Percentiles rank a stretch among this genome's conserved stretches.
Evolutionary conservation across 805 yeast species (phyloP).

Genomic region (Debaryomyces castellii): DNA sequence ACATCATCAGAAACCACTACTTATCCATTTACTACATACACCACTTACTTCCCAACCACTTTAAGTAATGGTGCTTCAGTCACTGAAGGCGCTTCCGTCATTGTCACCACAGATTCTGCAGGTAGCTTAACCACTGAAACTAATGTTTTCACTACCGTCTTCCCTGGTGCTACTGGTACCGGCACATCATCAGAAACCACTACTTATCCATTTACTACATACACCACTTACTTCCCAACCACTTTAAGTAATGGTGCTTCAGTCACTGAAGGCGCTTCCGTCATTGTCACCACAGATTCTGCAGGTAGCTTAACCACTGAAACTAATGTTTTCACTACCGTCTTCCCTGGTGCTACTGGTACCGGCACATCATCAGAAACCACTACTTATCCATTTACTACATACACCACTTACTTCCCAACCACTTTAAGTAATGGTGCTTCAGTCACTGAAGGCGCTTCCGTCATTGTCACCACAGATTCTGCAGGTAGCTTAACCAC

Average conservation of each 20-base stretch:
- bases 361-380: too few species aligned
- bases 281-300: constrained; percentile 11
- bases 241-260: too few species aligned
- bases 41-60: constrained; percentile 2
- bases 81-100: constrained; percentile 10
- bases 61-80: too few species aligned
- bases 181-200: too few species aligned
- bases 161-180: too few species aligned
- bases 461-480: constrained; percentile 10
- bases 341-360: neutral
- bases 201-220: constrained; percentile 4
- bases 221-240: constrained; percentile 3
- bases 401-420: constrained; percentile 3
- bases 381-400: constrained; percentile 5
- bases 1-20: constrained; percentile 1
- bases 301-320: constrained; percentile 14
- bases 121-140: constrained; percentile 9
- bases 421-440: too few species aligned
- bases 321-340: constrained; percentile 2
- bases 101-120: constrained; percentile 9
- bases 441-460: too few species aligned
- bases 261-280: too few species aligned
- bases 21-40: constrained; percentile 5
- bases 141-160: too few species aligned
- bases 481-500: constrained; percentile 14